Evolutionary conservation across 441 rosid species (phyloP).

Genomic region (Mallotus japonicus): DNA sequence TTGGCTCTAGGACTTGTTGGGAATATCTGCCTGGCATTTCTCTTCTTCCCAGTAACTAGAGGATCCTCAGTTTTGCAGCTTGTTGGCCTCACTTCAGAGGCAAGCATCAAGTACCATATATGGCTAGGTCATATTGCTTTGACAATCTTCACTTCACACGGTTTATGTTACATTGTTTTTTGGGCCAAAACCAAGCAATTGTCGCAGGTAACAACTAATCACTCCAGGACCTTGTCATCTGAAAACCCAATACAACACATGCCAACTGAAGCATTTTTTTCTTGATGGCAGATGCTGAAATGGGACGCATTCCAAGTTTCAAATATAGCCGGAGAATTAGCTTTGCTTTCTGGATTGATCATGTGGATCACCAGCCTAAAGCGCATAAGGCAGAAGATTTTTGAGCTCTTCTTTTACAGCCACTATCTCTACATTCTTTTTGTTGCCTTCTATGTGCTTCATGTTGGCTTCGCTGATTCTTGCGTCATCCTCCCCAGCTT

Average conservation of each 20-base stretch:
- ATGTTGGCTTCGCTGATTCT: slow-evolving; percentile 43
- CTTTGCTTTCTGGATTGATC: slow-evolving; percentile 37
- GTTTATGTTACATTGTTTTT: slow-evolving; percentile 42
- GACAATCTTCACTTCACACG: slow-evolving; percentile 46
- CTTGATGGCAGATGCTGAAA: slow-evolving; percentile 31
- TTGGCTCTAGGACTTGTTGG: slow-evolving; percentile 46
- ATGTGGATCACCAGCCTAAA: slow-evolving; percentile 46
- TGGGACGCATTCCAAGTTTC: slow-evolving; percentile 40
- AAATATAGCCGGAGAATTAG: slow-evolving; percentile 50
- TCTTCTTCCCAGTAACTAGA: slow-evolving; percentile 59
- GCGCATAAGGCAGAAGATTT: slow-evolving; percentile 38
- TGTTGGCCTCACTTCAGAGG: slow-evolving; percentile 55
- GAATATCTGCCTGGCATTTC: slow-evolving; percentile 49
- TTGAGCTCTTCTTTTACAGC: slow-evolving; percentile 57
- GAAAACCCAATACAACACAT: neutral
- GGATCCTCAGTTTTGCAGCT: slow-evolving; percentile 52
- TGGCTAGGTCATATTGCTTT: slow-evolving; percentile 51
- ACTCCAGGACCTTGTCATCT: neutral
- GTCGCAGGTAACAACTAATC: slow-evolving; percentile 29
- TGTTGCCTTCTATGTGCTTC: slow-evolving; percentile 46
- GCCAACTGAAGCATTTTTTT: neutral
- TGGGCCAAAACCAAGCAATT: slow-evolving; percentile 47
- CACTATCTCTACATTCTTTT: slow-evolving; percentile 53
- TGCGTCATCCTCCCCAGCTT: slow-evolving; percentile 54
- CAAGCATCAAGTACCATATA: slow-evolving; percentile 58